Evolutionary conservation across 352 stramenopile species (phyloP).

Genomic region (Phytophthora gonapodyides): DNA sequence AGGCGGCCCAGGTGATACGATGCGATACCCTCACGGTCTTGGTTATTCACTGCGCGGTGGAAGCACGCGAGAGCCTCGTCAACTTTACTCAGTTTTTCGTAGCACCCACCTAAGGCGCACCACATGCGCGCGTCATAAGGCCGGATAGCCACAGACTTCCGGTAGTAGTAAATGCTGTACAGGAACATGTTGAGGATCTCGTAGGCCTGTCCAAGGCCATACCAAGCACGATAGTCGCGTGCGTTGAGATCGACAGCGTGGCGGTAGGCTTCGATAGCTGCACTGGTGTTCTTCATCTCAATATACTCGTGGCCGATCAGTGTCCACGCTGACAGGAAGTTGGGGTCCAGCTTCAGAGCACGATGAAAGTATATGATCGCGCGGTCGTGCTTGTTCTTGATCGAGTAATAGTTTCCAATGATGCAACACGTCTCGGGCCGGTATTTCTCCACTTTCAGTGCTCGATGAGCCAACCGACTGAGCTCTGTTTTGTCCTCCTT

Average conservation of each 20-base stretch:
- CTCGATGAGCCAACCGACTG: conserved; percentile 89
- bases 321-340: conserved; percentile 97
- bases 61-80: conserved; percentile 81
- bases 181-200: conserved; percentile 99
- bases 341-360: conserved; percentile 94
- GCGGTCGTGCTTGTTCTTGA: conserved; percentile 95
- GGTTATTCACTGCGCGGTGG: conserved; percentile 70
- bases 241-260: conserved; percentile 92
- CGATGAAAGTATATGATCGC: conserved; percentile 98
- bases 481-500: conserved; percentile 88
- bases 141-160: conserved; percentile 94
- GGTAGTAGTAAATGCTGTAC: conserved; percentile 99
- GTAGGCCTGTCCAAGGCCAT: conserved; percentile 98
- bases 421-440: conserved; percentile 98
- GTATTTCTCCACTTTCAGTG: conserved; percentile 97
- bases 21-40: conserved; percentile 76
- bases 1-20: conserved; percentile 74
- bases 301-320: conserved; percentile 99
- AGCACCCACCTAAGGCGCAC: conserved; percentile 92
- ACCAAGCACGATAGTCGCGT: conserved; percentile 98
- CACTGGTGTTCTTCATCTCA: conserved; percentile 98
- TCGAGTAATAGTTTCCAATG: conserved; percentile 92
- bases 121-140: conserved; percentile 98
- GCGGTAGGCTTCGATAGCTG: conserved; percentile 96
- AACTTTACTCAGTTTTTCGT: conserved; percentile 74